A percentile compares a stretch with the other conserved stretches of the same genome.
These are phyloP conservation scores for Plasmodium knowlesi DNA, from an alignment of 169 alveolate species.

Conservation along the genomic window DNA sequence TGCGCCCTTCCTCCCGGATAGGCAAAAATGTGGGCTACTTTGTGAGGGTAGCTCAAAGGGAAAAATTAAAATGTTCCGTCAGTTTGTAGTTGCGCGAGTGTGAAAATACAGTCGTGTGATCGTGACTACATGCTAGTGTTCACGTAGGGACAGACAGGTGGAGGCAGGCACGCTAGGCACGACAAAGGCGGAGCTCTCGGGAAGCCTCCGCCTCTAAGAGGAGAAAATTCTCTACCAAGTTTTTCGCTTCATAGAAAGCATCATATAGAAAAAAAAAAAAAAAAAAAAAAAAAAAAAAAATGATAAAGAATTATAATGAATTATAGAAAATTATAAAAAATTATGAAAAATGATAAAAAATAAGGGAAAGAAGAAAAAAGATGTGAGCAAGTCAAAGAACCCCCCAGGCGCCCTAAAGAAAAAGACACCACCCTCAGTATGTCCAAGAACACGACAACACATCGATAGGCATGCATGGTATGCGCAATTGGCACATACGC, in stretches of 20 bases:
- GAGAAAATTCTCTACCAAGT: not conserved
- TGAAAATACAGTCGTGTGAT: not conserved
- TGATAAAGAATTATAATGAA: conserved; percentile 21
- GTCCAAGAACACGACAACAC: not conserved
- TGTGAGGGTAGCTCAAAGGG: not conserved
- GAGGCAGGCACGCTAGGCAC: not conserved
- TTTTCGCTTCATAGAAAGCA: not conserved
- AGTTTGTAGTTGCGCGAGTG: not conserved
- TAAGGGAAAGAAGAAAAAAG: conserved; percentile 24
- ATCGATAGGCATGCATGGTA: not conserved
- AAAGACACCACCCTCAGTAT: not conserved
- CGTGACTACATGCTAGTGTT: not conserved
- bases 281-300: conserved; percentile 9
- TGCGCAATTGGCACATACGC: not conserved
- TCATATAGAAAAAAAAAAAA: conserved; percentile 8
- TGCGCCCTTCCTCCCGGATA: not conserved
- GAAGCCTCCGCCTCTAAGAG: not conserved
- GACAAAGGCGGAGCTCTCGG: not conserved
- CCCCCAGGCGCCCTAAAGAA: not conserved
- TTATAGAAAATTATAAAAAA: too few species aligned
- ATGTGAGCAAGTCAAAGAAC: conserved; percentile 3
- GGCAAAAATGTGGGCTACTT: not conserved
- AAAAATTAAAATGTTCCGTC: not conserved
- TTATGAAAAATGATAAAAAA: conserved; percentile 21
- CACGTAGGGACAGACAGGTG: not conserved